Conservation (phyloP, 2,329 filamentous ascomycete species). For the Colletotrichum nymphaeae region DNA sequence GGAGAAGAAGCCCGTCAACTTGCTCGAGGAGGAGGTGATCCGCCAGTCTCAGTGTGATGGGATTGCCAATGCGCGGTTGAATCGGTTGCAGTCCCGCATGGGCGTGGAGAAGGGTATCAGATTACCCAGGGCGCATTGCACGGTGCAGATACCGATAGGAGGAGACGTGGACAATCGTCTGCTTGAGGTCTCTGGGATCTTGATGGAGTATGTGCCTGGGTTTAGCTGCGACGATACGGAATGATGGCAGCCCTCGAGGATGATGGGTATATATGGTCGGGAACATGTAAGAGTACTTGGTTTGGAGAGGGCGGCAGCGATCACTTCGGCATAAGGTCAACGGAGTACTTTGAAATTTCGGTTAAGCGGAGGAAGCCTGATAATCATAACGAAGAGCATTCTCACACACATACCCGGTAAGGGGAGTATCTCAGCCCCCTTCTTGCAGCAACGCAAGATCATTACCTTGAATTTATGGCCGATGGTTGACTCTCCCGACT, state of each 20-base stretch:
- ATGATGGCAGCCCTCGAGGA: not conserved
- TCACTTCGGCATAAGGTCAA: too few relatives aligned
- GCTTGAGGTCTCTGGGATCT: constrained; percentile 4
- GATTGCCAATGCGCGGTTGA: not conserved
- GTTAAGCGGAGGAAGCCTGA: too few relatives aligned
- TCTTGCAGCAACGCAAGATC: too few relatives aligned
- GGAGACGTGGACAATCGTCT: not conserved
- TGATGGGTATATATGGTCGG: too few relatives aligned
- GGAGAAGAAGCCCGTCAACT: not conserved
- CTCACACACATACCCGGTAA: too few relatives aligned
- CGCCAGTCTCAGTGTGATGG: constrained; percentile 19
- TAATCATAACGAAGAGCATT: too few relatives aligned
- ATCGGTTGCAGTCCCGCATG: not conserved
- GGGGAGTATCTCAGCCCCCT: too few relatives aligned
- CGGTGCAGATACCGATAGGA: not conserved
- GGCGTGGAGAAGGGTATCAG: constrained; percentile 2
- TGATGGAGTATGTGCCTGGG: constrained; percentile 17
- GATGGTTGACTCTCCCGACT: not conserved
- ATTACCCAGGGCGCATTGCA: constrained; percentile 7
- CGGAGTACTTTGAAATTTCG: too few relatives aligned
- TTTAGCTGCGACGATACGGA: constrained; percentile 11
- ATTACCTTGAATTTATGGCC: not conserved
- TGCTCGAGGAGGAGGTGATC: constrained; percentile 18
- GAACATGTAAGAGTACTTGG: too few relatives aligned
- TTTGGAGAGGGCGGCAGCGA: too few relatives aligned